Evolutionary conservation across 352 stramenopile species (phyloP), one percentile per base, ranked within the genome.

Genomic region (Aphanomyces cochlioides): DNA sequence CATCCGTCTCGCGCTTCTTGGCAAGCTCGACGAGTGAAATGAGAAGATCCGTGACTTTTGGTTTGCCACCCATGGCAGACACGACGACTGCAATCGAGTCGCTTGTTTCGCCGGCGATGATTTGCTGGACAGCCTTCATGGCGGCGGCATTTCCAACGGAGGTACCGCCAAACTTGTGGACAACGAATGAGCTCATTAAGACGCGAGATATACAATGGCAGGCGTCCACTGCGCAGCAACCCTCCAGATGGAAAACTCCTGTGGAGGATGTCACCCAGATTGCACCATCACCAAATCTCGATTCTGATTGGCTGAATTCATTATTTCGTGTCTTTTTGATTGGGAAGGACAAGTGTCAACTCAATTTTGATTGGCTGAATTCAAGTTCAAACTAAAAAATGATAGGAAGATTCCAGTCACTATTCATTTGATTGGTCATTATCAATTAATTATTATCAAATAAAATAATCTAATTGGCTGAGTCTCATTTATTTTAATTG

Each of bases 151-250:
- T 97, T 57, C 95, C 96, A 34, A 99, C 82, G 50, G 89, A 98
- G 56, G 89, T 98, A 47, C 97, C 97, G 66, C 97, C 97, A 79
- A 99, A 99, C 76, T 99, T 99, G 82, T 99, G 97, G 39, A 98
- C 92, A 40, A 98, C 90, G 47, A 92, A 95, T 10, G 45, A 21
- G 34, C 10, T 15, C 37, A 54, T 64, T 12, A 40, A 40, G 54
- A 61, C 17, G 8, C 6, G 43, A 40, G 54, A 40, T 37, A 41
- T 7, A 13, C 50, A 58, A 19, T 34, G 45, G 45, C 45, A 53
- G 2, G 13, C 13, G 45, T 53, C 28, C 28, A 28, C 28, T 2
- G 1, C 28, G 28, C 28, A 2, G 45, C 2, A 2, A 2, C n/a
- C 13, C 45, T n/a, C 13, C 13, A n/a, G 2, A 2, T 53, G 50